Conservation (phyloP, 2,329 filamentous ascomycete genomes). For the Sporothrix inflata region DNA sequence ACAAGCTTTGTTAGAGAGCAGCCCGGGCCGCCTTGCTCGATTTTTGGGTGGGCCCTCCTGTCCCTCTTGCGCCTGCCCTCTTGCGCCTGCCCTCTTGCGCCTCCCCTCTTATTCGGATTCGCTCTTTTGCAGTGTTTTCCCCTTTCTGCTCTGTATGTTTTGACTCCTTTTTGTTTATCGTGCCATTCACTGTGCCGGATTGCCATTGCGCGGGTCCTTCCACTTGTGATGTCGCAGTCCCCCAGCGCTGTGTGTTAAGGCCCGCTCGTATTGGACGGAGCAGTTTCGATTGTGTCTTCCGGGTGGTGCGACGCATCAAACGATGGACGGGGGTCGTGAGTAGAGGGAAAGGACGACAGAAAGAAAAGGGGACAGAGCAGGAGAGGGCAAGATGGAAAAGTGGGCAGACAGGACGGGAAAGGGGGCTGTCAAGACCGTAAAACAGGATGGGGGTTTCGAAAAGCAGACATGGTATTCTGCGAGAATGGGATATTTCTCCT, state of each 20-base stretch:
- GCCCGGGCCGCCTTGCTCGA: background rate
- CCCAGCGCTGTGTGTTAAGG: background rate
- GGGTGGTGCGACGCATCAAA: conserved; percentile 25
- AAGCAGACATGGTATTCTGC: conserved; percentile 18
- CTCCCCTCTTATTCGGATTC: background rate
- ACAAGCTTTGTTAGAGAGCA: conserved; percentile 29
- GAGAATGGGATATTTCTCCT: background rate
- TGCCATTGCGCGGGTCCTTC: background rate
- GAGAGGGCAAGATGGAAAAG: conserved; percentile 19
- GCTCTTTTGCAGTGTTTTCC: background rate
- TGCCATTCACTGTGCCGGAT: conserved; percentile 7
- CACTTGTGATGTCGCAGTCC: background rate
- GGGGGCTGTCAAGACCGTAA: background rate
- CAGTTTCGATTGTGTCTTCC: conserved; percentile 24
- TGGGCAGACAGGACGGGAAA: conserved; percentile 8
- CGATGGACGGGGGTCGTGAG: background rate
- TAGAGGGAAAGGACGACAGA: background rate
- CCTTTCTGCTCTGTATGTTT: background rate
- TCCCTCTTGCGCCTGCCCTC: background rate
- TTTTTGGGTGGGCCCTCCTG: background rate
- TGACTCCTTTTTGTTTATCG: conserved; percentile 10
- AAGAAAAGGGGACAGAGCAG: background rate
- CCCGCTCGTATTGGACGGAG: conserved; percentile 15
- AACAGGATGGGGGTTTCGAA: conserved; percentile 20
- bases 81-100: background rate